Evolutionary conservation across 2,329 filamentous ascomycete genomes (phyloP), one percentile per base, ranked within the genome.

Genomic region (Cercospora nicotianae): DNA sequence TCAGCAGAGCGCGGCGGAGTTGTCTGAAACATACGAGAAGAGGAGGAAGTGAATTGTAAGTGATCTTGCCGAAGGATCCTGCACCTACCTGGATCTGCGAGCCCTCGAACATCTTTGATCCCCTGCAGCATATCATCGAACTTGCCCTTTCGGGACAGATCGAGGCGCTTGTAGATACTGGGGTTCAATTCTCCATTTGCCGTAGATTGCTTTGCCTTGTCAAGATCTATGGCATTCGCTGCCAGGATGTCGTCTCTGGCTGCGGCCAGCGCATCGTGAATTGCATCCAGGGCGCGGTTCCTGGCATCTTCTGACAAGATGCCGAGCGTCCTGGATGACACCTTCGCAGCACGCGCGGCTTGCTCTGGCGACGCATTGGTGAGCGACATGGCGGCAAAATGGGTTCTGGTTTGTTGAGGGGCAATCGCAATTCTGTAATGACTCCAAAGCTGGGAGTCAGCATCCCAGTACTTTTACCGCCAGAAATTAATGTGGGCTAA

Each of bases 41-140:
- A n/a, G 64, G 31, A 36, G 53, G 42, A 58, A 16, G 18, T 57
- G 42, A 33, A 61, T 64, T 69, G 51, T 39, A 42, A 48, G 45
- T 42, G 30, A 20, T 26, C 30, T 12, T 59, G 31, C 45, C 48
- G 61, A 30, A 59, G 20, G 16, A 31, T 48, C 60, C 30, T 28
- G 39, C 65, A 83, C 87, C 75, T 85, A 95, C 92, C 87, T 72
- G 95, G 95, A 81, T 99, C 95, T 60, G 91, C 87, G 30, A 99
- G 85, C 61, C 87, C 86, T 72, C 91, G 87, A 69, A 99, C 95
- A 80, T 97, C 93, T 68, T 96, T 81, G 69, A 99, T 96, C 28
- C 95, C 95, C 82, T 94, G 91, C 72, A 99, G 85, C 95, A 99
- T 98, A 77, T 98, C 95, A 77, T 97, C 94, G 85, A 91, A 99